A percentile compares a stretch with the other conserved stretches of the same genome.
These are phyloP conservation scores for Coemansia sp. DNA, from an alignment of 192 early-diverging fungal genomes.

Conservation along the genomic window DNA sequence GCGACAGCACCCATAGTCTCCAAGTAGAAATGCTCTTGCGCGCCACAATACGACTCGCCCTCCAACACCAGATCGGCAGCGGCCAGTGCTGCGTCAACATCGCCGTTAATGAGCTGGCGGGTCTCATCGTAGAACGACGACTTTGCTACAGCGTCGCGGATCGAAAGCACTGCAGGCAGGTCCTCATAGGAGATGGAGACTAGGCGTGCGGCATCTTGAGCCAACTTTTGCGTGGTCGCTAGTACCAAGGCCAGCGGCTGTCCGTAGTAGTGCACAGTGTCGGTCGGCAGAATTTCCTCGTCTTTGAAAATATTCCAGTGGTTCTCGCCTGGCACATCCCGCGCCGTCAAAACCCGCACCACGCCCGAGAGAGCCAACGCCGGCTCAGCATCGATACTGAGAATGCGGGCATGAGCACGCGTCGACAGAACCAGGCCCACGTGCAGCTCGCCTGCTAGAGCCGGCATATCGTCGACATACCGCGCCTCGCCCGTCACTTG, in stretches of 20 bases:
- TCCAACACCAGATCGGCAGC: constrained; percentile 60
- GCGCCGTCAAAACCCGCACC: constrained; percentile 63
- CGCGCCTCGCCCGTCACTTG: constrained; percentile 87
- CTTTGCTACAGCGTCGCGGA: constrained; percentile 78
- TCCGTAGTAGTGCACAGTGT: constrained; percentile 67
- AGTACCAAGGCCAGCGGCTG: constrained; percentile 83
- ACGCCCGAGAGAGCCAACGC: constrained; percentile 73
- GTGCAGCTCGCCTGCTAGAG: constrained; percentile 68
- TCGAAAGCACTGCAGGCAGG: constrained; percentile 71
- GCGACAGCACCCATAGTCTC: constrained; percentile 76
- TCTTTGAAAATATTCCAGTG: constrained; percentile 64
- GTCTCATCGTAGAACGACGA: constrained; percentile 66
- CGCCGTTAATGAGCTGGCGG: constrained; percentile 65
- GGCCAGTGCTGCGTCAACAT: constrained; percentile 63
- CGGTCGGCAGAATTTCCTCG: constrained; percentile 81
- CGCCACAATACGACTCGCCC: constrained; percentile 62
- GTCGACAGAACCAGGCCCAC: constrained; percentile 69
- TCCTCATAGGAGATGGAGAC: constrained; percentile 78
- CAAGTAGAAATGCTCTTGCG: constrained; percentile 91
- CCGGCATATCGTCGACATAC: constrained; percentile 86
- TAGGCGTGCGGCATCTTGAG: constrained; percentile 69
- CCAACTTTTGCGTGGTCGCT: constrained; percentile 67
- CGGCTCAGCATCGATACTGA: constrained; percentile 60
- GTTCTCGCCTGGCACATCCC: constrained; percentile 75
- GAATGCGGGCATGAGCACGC: constrained; percentile 71